These are phyloP conservation scores for Thalassiosira oceanica DNA, from an alignment of 352 stramenopile species.

Conservation along the genomic window DNA sequence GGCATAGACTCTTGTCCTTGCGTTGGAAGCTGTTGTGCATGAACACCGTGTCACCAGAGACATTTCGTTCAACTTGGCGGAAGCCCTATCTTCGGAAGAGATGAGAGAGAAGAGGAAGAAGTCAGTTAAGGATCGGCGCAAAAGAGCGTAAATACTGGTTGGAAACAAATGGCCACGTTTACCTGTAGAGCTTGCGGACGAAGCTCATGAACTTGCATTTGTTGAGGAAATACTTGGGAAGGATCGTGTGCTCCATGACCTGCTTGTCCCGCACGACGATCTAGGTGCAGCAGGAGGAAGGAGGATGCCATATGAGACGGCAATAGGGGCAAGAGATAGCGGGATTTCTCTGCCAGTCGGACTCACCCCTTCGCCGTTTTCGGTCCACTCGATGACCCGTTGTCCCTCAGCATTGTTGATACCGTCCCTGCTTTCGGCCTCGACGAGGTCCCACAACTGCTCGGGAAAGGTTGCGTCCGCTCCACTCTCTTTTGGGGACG, in stretches of 20 bases:
- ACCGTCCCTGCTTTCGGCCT: too few relatives aligned
- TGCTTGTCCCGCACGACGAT: conserved; percentile 22
- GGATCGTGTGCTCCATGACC: conserved; percentile 5
- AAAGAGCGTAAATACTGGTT: neutral
- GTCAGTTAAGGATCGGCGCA: neutral
- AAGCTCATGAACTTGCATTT: conserved; percentile 37
- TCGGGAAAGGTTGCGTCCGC: too few relatives aligned
- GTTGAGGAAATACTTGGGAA: conserved; percentile 22
- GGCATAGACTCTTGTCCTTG: conserved; percentile 18
- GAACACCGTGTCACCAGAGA: conserved; percentile 9
- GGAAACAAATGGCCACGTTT: neutral
- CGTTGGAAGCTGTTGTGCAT: conserved; percentile 25
- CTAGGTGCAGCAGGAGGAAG: too few relatives aligned
- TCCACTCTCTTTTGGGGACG: too few relatives aligned
- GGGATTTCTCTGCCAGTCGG: too few relatives aligned
- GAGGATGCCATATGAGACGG: too few relatives aligned
- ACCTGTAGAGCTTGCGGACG: conserved; percentile 23
- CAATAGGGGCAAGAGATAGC: too few relatives aligned
- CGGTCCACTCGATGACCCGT: too few relatives aligned
- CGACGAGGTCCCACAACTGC: too few relatives aligned
- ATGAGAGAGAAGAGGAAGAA: neutral
- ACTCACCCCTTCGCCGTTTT: too few relatives aligned
- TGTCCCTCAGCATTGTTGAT: too few relatives aligned
- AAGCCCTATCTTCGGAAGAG: conserved; percentile 19
- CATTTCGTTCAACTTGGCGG: conserved; percentile 18